phyloP scores from a whole-genome alignment of 2,329 filamentous ascomycete species.

The Esteya vermicola region DNA sequence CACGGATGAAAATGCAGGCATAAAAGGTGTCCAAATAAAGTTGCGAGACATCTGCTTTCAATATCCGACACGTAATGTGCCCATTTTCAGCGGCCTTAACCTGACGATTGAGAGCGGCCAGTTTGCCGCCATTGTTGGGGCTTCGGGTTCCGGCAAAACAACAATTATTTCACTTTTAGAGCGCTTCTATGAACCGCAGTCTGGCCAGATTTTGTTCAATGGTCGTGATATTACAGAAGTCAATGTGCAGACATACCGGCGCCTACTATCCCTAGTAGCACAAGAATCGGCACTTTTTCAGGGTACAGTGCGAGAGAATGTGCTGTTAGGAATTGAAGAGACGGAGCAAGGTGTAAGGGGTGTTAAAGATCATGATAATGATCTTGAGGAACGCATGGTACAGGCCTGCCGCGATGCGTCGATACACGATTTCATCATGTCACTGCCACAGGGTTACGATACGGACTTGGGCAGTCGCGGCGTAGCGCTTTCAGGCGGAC shows the following conservation, averaged over 20 bases:
- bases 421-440: constrained; percentile 57
- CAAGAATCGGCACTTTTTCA: constrained; percentile 64
- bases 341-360: constrained; percentile 22
- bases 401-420: constrained; percentile 46
- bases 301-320: constrained; percentile 54
- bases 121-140: constrained; percentile 56
- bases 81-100: constrained; percentile 46
- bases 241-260: constrained; percentile 48
- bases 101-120: constrained; percentile 53
- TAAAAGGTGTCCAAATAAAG: constrained; percentile 33
- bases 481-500: constrained; percentile 43
- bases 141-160: constrained; percentile 55
- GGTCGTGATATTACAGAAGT: constrained; percentile 42
- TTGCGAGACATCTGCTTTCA: constrained; percentile 42
- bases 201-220: constrained; percentile 52
- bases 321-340: constrained; percentile 44
- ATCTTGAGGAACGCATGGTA: constrained; percentile 37
- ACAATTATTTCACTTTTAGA: constrained; percentile 53
- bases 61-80: constrained; percentile 42
- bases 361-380: constrained; percentile 28
- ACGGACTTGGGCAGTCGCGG: constrained; percentile 55
- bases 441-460: constrained; percentile 52
- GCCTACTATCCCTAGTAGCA: constrained; percentile 53
- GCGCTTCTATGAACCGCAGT: constrained; percentile 55
- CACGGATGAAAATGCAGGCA: constrained; percentile 21